phyloP scores from a whole-genome alignment of 331 rosid genomes.

The Saraca asoca region DNA sequence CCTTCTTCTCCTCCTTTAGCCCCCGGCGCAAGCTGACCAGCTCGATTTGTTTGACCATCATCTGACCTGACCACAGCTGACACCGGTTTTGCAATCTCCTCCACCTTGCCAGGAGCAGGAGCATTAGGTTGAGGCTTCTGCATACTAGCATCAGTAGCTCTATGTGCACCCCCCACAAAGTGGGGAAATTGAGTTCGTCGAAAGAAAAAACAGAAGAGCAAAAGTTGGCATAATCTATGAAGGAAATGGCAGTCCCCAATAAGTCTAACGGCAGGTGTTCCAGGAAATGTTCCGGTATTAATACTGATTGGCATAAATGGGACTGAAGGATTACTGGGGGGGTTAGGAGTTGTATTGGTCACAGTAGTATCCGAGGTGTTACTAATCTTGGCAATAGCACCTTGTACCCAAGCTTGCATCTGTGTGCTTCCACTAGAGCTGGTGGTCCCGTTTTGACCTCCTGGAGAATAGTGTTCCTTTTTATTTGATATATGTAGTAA shows the following conservation, averaged over 20 bases:
- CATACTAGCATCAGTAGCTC: slow-evolving; percentile 60
- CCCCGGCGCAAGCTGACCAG: slow-evolving; percentile 61
- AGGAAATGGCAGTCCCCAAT: slow-evolving; percentile 97
- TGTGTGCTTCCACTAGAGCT: slow-evolving; percentile 80
- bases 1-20: slow-evolving; percentile 83
- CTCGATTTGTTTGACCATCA: slow-evolving; percentile 67
- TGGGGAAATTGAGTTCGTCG: slow-evolving; percentile 78
- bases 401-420: slow-evolving; percentile 97
- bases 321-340: slow-evolving; percentile 69
- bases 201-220: slow-evolving; percentile 94
- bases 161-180: slow-evolving; percentile 54
- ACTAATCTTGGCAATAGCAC: slow-evolving; percentile 90
- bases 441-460: slow-evolving; percentile 76
- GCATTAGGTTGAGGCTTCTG: slow-evolving; percentile 66
- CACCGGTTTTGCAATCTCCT: slow-evolving; percentile 64
- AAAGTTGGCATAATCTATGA: slow-evolving; percentile 85
- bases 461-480: slow-evolving; percentile 47
- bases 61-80: slow-evolving; percentile 61
- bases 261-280: slow-evolving; percentile 94
- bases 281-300: slow-evolving; percentile 90
- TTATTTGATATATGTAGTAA: slow-evolving; percentile 16
- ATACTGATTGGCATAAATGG: slow-evolving; percentile 90
- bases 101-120: slow-evolving; percentile 68
- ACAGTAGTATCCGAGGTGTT: slow-evolving; percentile 79
- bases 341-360: slow-evolving; percentile 72